phyloP scores from a whole-genome alignment of 495 filamentous ascomycete genomes.

The Corynascus novoguineensis region DNA sequence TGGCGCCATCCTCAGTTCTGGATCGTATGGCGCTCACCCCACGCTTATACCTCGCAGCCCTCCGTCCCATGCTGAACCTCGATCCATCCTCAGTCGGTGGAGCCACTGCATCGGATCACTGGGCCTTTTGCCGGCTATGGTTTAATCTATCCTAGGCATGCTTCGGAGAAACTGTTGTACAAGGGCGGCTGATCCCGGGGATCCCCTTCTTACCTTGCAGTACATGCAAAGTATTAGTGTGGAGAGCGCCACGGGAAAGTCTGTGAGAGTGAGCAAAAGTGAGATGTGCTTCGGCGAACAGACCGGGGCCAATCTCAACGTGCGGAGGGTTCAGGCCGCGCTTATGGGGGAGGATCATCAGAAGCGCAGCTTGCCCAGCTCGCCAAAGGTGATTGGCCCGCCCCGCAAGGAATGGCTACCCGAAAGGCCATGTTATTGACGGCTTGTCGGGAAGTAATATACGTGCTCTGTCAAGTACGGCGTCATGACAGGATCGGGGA shows the following conservation, averaged over 20 bases:
- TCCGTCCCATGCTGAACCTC: too few relatives aligned
- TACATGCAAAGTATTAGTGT: too few relatives aligned
- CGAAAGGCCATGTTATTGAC: not conserved
- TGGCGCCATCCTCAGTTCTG: conserved; percentile 17
- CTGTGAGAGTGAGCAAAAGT: too few relatives aligned
- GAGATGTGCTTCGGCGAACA: not conserved
- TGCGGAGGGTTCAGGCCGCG: not conserved
- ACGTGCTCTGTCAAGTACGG: conserved; percentile 11
- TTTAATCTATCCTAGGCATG: conserved; percentile 18
- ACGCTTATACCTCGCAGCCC: conserved; percentile 21
- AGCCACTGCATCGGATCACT: conserved; percentile 24
- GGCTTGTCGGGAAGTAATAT: conserved; percentile 19
- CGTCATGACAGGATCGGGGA: too few relatives aligned
- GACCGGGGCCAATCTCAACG: conserved; percentile 21
- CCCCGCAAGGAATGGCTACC: not conserved
- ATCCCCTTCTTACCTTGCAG: conserved; percentile 11
- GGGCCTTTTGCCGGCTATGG: conserved; percentile 24
- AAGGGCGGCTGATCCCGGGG: conserved; percentile 15
- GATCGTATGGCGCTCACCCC: conserved; percentile 27
- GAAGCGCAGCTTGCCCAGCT: conserved; percentile 11
- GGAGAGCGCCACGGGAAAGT: too few relatives aligned
- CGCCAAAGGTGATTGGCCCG: conserved; percentile 9
- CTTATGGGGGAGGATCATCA: not conserved
- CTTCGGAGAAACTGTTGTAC: not conserved
- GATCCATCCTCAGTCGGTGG: conserved; percentile 13